phyloP scores from a whole-genome alignment of 2,329 filamentous ascomycete species.

The Pyricularia sp. region DNA sequence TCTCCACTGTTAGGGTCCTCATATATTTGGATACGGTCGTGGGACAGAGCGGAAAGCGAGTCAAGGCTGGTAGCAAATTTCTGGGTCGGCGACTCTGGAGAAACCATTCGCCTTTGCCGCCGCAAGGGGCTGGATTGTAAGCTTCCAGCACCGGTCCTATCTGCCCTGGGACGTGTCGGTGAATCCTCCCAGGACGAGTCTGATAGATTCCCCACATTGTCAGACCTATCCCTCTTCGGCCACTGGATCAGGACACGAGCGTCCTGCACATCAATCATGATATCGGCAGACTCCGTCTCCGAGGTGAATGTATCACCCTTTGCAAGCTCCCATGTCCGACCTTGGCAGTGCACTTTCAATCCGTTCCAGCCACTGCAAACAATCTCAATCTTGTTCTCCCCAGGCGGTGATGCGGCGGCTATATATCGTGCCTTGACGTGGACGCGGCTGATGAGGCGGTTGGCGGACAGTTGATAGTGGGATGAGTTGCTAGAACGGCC shows the following conservation, averaged over 20 bases:
- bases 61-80: conserved; percentile 29
- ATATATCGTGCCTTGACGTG: conserved; percentile 84
- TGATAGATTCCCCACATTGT: conserved; percentile 36
- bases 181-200: conserved; percentile 63
- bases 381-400: conserved; percentile 71
- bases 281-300: conserved; percentile 74
- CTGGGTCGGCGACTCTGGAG: conserved; percentile 58
- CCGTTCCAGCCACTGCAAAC: conserved; percentile 95
- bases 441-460: conserved; percentile 82
- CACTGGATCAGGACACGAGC: conserved; percentile 80
- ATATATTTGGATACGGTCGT: conserved; percentile 51
- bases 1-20: conserved; percentile 51
- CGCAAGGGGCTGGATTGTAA: conserved; percentile 50
- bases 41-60: conserved; percentile 21
- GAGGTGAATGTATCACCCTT: conserved; percentile 87
- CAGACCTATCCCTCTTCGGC: conserved; percentile 41
- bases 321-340: conserved; percentile 68
- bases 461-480: conserved; percentile 86
- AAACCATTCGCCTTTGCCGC: conserved; percentile 45
- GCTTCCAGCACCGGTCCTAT: conserved; percentile 14
- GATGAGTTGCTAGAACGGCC: conserved; percentile 90
- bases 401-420: conserved; percentile 50
- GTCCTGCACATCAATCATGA: conserved; percentile 93
- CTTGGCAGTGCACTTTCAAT: conserved; percentile 81
- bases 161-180: conserved; percentile 20